phyloP scores from a whole-genome alignment of 192 early-diverging fungal genomes.

The Linnemannia hyalina region DNA sequence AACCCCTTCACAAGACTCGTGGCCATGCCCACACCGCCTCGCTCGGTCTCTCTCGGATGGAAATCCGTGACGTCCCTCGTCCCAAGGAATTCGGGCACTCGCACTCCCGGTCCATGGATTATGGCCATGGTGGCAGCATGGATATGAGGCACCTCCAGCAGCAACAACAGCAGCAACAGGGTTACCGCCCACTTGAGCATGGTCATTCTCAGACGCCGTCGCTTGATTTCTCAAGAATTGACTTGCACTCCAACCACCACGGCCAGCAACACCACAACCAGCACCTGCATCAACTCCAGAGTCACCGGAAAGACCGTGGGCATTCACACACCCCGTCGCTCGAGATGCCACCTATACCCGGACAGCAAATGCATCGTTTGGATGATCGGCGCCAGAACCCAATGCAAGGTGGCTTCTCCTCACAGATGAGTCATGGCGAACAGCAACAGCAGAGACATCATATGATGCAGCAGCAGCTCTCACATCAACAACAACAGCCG shows the following conservation, averaged over 20 bases:
- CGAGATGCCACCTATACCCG: conserved; percentile 49
- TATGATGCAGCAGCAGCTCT: conserved; percentile 3
- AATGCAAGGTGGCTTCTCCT: not conserved
- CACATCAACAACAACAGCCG: not conserved
- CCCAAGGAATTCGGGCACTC: conserved; percentile 12
- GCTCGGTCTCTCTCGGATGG: conserved; percentile 30
- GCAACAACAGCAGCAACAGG: not conserved
- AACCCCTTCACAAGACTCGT: conserved; percentile 9
- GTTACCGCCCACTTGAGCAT: not conserved
- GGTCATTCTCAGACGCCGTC: conserved; percentile 28
- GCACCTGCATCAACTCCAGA: not conserved
- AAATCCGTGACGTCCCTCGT: conserved; percentile 21
- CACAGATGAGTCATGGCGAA: not conserved
- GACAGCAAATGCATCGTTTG: conserved; percentile 42
- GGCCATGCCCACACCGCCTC: conserved; percentile 29
- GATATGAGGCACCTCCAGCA: conserved; percentile 1
- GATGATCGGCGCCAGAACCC: conserved; percentile 30
- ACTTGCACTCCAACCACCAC: conserved; percentile 8
- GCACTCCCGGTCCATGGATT: conserved; percentile 26
- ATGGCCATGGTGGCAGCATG: not conserved
- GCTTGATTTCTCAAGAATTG: conserved; percentile 21
- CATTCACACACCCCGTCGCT: conserved; percentile 51
- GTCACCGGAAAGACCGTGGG: conserved; percentile 24
- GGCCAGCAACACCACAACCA: not conserved
- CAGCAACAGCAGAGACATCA: not conserved